Evolutionary conservation across 345 rosid genomes (phyloP), one percentile per base, ranked within the genome.

Genomic region (Eucalyptus pauciflora): DNA sequence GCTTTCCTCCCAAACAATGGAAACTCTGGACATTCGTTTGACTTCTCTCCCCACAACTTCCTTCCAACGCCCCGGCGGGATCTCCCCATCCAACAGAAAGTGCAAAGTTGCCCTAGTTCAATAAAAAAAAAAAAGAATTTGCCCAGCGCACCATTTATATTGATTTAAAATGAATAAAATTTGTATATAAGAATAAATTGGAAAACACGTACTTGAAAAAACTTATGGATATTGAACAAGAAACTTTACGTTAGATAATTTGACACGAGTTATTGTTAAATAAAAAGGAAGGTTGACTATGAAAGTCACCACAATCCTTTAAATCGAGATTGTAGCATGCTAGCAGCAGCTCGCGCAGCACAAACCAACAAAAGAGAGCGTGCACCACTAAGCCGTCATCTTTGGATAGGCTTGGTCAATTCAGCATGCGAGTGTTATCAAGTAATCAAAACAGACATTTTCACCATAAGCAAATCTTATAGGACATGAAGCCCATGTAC

Each of bases 91-190:
- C 71, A 62, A 4, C n/a, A 52, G 17, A 56, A 67, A 67, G 10
- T 67, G 76, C 41, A 15, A 14, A 67, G 41, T 64, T 62, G 20
- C 18, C 76, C 20, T n/a, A 64, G 20, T 67, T 67, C 24, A 52
- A 7, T 52, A 7, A 51, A 2, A 17, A 4, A 5, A 8, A 7
- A 7, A 29, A 62, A 29, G 0, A 29, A 29, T 3, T n/a, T 31
- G 22, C 11, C 79, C 41, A 31, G 1, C 6, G 5, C 80, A 17
- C 24, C 20, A 69, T 69, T 33, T 69, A 33, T 16, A 69, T 69
- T 69, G 45, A 69, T 69, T 69, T 16, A 33, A 69, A 31, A 69
- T 67, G 22, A 31, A 52, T 52, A 67, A 67, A 31, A 67, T 14
- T 31, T 4, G 5, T 31, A 15, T 17, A 67, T 67, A 14, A n/a